Evolutionary conservation across 2,329 filamentous ascomycete genomes (phyloP).

Genomic region (Fusarium papillatum): DNA sequence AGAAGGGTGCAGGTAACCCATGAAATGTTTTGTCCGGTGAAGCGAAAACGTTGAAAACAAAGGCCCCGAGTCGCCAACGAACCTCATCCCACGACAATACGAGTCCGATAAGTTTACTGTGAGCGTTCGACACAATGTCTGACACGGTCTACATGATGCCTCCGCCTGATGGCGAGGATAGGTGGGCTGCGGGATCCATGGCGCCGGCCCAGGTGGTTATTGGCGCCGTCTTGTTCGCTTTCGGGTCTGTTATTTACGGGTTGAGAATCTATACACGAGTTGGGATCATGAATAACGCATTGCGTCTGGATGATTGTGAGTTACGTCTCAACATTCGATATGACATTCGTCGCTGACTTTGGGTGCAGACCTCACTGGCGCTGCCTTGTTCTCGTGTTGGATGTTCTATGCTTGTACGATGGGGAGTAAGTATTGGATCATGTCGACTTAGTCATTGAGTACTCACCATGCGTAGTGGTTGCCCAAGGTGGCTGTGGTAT

Average conservation of each 20-base stretch:
- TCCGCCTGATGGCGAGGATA: slow-evolving; percentile 27
- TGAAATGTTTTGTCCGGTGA: not conserved
- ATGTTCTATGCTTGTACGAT: slow-evolving; percentile 39
- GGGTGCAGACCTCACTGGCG: slow-evolving; percentile 26
- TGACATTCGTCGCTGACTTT: not conserved
- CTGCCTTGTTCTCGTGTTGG: slow-evolving; percentile 37
- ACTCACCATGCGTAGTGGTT: slow-evolving; percentile 21
- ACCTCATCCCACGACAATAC: not conserved
- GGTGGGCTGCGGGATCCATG: slow-evolving; percentile 31
- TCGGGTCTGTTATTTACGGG: slow-evolving; percentile 28
- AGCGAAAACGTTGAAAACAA: not conserved
- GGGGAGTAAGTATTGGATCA: slow-evolving; percentile 27
- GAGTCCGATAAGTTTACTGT: not conserved
- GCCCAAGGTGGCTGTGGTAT: slow-evolving; percentile 31
- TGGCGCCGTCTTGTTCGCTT: slow-evolving; percentile 30
- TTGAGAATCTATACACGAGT: slow-evolving; percentile 30
- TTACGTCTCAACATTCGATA: rapidly evolving
- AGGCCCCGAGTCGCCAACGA: not conserved
- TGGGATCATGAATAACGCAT: slow-evolving; percentile 21
- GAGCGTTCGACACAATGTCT: slow-evolving; percentile 17
- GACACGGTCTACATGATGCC: slow-evolving; percentile 37
- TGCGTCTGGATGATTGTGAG: slow-evolving; percentile 33
- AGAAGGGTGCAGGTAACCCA: not conserved
- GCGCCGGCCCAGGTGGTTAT: slow-evolving; percentile 24
- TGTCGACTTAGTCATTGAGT: not conserved